phyloP scores from a whole-genome alignment of 148 eudicot species.

The Silene latifolia region DNA sequence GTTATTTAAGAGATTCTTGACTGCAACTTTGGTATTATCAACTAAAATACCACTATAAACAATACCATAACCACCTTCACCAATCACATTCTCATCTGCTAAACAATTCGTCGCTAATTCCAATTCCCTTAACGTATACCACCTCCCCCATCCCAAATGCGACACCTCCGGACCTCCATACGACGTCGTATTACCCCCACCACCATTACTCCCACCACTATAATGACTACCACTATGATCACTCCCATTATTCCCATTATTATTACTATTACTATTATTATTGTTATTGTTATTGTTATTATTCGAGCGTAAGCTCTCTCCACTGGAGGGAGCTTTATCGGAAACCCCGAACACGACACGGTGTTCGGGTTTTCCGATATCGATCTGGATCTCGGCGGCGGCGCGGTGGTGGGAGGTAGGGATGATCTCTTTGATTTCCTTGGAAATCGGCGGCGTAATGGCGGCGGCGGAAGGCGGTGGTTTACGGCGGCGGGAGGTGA shows the following conservation, averaged over 20 bases:
- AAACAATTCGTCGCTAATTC: slow-evolving; percentile 75
- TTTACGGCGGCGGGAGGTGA: slow-evolving; percentile 50
- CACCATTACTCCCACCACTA: not conserved
- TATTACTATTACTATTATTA: too few species aligned
- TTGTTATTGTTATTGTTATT: slow-evolving; percentile 3
- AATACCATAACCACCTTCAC: slow-evolving; percentile 96
- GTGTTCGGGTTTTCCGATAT: slow-evolving; percentile 83
- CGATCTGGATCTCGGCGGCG: slow-evolving; percentile 80
- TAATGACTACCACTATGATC: slow-evolving; percentile 7
- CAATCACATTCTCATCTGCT: slow-evolving; percentile 81
- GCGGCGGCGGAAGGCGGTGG: slow-evolving; percentile 20
- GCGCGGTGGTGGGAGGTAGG: slow-evolving; percentile 16
- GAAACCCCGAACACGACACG: slow-evolving; percentile 84
- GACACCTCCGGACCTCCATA: slow-evolving; percentile 76
- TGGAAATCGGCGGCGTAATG: slow-evolving; percentile 47
- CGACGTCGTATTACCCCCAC: slow-evolving; percentile 31
- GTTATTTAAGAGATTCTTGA: slow-evolving; percentile 82
- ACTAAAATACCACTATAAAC: slow-evolving; percentile 73
- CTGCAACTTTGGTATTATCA: slow-evolving; percentile 75
- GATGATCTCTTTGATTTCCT: slow-evolving; percentile 76
- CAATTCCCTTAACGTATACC: slow-evolving; percentile 87
- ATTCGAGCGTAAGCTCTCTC: slow-evolving; percentile 65
- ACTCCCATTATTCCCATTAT: not conserved
- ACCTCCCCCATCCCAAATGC: slow-evolving; percentile 85
- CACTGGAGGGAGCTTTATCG: slow-evolving; percentile 72